Evolutionary conservation across 164 flowering plant species (phyloP).

Genomic region (Umbellularia californica): DNA sequence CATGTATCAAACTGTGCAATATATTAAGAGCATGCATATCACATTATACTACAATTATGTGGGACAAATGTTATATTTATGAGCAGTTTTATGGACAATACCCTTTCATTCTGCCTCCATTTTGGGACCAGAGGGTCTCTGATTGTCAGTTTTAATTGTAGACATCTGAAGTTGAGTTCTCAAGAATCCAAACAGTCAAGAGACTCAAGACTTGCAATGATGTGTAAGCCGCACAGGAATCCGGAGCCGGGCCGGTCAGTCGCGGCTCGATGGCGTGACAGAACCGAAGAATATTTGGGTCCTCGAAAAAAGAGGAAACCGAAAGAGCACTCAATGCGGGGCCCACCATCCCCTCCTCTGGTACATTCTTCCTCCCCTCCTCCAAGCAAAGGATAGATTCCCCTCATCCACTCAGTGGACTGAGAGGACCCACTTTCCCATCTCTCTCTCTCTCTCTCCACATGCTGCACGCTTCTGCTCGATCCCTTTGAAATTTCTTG

Average conservation of each 20-base stretch:
- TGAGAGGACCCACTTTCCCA: neutral
- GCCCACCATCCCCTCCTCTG: constrained; percentile 7
- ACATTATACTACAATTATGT: too few species aligned
- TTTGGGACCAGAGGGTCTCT: too few species aligned
- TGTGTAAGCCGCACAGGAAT: neutral
- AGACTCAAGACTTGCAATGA: neutral
- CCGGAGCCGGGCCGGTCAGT: constrained; percentile 22
- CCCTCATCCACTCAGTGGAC: neutral
- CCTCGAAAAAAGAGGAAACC: constrained; percentile 41
- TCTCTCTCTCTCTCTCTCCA: neutral
- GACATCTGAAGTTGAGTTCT: neutral
- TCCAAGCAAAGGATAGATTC: constrained; percentile 35
- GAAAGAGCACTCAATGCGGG: too few species aligned
- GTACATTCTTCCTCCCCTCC: constrained; percentile 19
- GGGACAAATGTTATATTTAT: too few species aligned
- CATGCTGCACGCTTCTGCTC: too few species aligned
- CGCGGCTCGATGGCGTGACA: constrained; percentile 39
- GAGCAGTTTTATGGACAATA: too few species aligned
- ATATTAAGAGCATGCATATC: too few species aligned
- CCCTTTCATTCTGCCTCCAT: too few species aligned
- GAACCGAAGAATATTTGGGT: constrained; percentile 45
- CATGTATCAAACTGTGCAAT: too few species aligned
- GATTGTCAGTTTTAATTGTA: neutral
- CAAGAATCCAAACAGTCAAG: neutral
- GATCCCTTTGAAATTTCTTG: too few species aligned